Evolutionary conservation across 495 filamentous ascomycete genomes (phyloP), one percentile per base, ranked within the genome.

Genomic region (Cudoniella acicularis): DNA sequence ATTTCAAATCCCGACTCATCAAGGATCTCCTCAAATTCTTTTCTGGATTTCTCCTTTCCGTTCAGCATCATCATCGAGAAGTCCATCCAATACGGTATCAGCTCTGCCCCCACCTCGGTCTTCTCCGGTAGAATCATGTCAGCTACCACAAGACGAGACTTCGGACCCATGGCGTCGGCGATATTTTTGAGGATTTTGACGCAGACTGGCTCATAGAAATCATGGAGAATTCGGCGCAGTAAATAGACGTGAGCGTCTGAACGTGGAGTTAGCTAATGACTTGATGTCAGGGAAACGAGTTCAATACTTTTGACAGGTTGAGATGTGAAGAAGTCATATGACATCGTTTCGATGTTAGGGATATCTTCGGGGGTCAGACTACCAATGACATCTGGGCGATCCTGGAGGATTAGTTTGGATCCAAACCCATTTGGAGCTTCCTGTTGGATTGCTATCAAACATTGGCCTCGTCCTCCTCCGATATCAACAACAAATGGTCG

Each of bases 271-370:
- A 49, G 13, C 23, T 23, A 46, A n/a, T n/a, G n/a, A n/a, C n/a
- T n/a, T n/a, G 36, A n/a, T n/a, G 36, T 42, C 9, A 42, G 9
- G n/a, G 36, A 42, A n/a, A 42, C n/a, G 36, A 42, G 36, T n/a
- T 9, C n/a, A 9, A 21, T 20, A 75, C 78, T 74, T 69, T 70
- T 72, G 10, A 85, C 59, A 0, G 73, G 68, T 61, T 86, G 79
- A n/a, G 65, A 54, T 16, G 70, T 61, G 56, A 79, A 83, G 66
- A 85, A 83, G 63, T 83, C 70, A 21, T 81, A 65, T 1, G 60
- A 69, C 54, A 75, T 66, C 11, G 65, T 62, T 56, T 77, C 71
- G 10, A 85, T 73, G 0, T 78, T 77, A 1, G 59, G 62, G 20
- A 72, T 56, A 10, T 46, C 21, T 20, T 36, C 17, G 17, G 9